Evolutionary conservation across 768 basidiomycete species (phyloP).

Genomic region (Russula brevipes): DNA sequence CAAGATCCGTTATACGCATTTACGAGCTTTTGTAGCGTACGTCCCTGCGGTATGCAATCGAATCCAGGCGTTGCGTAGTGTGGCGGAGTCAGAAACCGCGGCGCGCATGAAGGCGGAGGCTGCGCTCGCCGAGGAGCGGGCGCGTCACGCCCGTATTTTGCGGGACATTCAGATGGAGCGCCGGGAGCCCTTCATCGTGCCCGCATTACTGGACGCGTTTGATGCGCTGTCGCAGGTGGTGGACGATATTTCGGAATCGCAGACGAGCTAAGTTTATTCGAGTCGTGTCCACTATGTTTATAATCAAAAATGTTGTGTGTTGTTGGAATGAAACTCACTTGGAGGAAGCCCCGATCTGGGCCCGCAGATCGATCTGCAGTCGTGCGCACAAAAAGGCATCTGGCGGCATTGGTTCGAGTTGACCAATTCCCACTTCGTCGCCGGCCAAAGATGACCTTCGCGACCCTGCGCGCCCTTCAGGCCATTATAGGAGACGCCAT

Average conservation of each 20-base stretch:
- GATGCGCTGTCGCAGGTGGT: constrained; percentile 29
- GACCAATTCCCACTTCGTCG: not conserved
- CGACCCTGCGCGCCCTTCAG: constrained; percentile 24
- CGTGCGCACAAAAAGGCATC: constrained; percentile 3
- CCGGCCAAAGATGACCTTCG: constrained; percentile 22
- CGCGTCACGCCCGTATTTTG: constrained; percentile 15
- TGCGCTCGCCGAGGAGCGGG: constrained; percentile 14
- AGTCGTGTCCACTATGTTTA: too few relatives aligned
- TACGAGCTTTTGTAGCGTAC: not conserved
- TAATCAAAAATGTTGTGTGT: too few relatives aligned
- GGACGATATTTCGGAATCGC: constrained; percentile 5
- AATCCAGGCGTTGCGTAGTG: not conserved
- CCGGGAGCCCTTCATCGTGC: constrained; percentile 31
- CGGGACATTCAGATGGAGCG: constrained; percentile 25
- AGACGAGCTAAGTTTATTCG: not conserved
- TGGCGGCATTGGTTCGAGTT: not conserved
- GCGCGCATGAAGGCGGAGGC: constrained; percentile 6
- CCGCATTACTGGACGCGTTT: constrained; percentile 34
- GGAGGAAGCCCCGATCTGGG: constrained; percentile 8
- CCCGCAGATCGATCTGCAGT: not conserved
- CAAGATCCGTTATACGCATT: not conserved
- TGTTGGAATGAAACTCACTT: not conserved
- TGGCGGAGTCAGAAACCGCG: not conserved
- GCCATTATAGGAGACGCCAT: constrained; percentile 25
- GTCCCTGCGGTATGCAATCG: not conserved